Percentiles rank a stretch among this genome's conserved stretches.
Evolutionary conservation across 257 asterid genomes (phyloP).

Genomic region (Linaria vulgaris): DNA sequence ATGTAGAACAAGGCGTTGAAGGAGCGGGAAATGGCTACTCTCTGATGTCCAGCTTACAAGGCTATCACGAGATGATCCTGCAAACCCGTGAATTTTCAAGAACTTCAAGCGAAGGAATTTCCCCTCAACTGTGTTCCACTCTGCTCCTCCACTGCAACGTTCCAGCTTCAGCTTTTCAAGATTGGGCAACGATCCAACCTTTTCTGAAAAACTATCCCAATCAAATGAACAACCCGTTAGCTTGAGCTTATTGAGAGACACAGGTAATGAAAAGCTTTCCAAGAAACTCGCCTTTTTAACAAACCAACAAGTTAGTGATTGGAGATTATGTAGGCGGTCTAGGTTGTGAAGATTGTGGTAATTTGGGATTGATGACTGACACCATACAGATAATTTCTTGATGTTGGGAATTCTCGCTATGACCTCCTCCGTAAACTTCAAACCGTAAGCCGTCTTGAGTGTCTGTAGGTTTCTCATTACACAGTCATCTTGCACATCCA

Average conservation of each 20-base stretch:
- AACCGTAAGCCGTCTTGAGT: too few relatives aligned
- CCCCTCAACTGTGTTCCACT: slow-evolving; percentile 28
- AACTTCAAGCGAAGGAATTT: slow-evolving; percentile 4
- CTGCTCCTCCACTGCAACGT: neutral
- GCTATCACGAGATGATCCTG: too few relatives aligned
- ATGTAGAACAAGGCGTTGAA: too few relatives aligned
- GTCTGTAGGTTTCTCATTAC: too few relatives aligned
- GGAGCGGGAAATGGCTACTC: too few relatives aligned
- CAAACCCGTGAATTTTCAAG: neutral
- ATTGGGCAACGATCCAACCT: too few relatives aligned
- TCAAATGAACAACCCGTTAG: neutral
- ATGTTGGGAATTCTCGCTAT: too few relatives aligned
- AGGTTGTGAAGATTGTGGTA: slow-evolving; percentile 13
- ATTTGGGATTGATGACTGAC: neutral
- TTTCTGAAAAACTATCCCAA: too few relatives aligned
- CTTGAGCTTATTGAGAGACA: slow-evolving; percentile 18
- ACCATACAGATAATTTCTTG: slow-evolving; percentile 16
- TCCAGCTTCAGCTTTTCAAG: slow-evolving; percentile 18
- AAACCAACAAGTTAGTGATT: neutral
- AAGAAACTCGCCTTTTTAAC: neutral
- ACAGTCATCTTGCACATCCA: too few relatives aligned
- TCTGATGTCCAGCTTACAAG: neutral
- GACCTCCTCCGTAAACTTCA: too few relatives aligned
- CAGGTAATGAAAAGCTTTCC: slow-evolving; percentile 6
- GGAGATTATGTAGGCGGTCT: slow-evolving; percentile 16